These are phyloP conservation scores for Colletotrichum lentis DNA, from an alignment of 2,329 filamentous ascomycete species.

Conservation along the genomic window DNA sequence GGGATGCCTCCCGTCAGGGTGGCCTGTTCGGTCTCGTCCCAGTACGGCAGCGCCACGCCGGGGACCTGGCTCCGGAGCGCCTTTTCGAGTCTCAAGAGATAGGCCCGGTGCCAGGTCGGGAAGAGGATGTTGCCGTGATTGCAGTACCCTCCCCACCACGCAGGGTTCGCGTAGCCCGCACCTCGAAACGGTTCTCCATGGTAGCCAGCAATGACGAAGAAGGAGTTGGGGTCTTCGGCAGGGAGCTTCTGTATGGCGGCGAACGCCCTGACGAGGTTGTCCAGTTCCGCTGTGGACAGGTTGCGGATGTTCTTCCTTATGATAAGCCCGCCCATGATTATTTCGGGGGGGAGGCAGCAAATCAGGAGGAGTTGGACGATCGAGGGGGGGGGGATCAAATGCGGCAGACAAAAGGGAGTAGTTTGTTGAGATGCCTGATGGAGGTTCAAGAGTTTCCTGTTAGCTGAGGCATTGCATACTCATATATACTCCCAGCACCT, in stretches of 20 bases:
- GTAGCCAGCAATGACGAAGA: slow-evolving; percentile 43
- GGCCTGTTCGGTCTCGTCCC: slow-evolving; percentile 37
- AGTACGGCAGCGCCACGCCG: slow-evolving; percentile 40
- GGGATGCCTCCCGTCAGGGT: not conserved
- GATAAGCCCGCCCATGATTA: not conserved
- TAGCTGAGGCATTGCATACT: not conserved
- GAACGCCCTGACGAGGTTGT: slow-evolving; percentile 21
- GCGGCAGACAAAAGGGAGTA: not conserved
- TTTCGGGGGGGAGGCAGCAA: not conserved
- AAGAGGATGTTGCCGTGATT: slow-evolving; percentile 44
- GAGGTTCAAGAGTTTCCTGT: no score
- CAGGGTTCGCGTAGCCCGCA: slow-evolving; percentile 34
- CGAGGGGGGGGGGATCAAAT: not conserved
- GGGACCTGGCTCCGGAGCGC: slow-evolving; percentile 34
- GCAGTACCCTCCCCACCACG: slow-evolving; percentile 46
- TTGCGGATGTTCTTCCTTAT: slow-evolving; percentile 15
- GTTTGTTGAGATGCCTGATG: not conserved
- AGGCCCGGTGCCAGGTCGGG: slow-evolving; percentile 46
- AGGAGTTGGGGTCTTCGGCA: slow-evolving; percentile 40
- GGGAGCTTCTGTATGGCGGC: slow-evolving; percentile 17
- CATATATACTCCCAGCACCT: not conserved
- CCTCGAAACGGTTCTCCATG: slow-evolving; percentile 44
- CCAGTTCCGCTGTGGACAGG: slow-evolving; percentile 2
- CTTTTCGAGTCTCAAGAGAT: slow-evolving; percentile 41
- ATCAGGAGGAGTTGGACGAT: fast-evolving